Base-by-base conservation (phyloP, 495 filamentous ascomycete species). In the Hypoxylon perforatum region DNA sequence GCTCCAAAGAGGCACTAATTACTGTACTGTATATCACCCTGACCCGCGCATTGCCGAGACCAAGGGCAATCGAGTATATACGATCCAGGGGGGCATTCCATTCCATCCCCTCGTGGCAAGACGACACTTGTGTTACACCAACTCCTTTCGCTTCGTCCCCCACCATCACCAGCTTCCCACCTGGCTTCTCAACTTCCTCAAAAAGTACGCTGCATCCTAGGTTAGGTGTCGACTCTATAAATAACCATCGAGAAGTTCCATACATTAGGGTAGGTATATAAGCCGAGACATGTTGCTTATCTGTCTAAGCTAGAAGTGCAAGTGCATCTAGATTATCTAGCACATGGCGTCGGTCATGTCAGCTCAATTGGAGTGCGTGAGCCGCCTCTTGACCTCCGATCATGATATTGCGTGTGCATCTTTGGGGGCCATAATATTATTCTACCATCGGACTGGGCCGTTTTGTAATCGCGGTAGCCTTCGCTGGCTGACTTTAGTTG, bases 81-180 rank as follows among this genome's bases (percentile, higher is more conserved):
- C 19, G 17, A 46, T 9, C 12, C 15, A 48, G 18, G 22, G 23
- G 21, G 12, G n/a, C n/a, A n/a, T n/a, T n/a, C n/a, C n/a, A n/a
- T n/a, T n/a, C n/a, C 25, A 25, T 44, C 36, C 57, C 57, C 57
- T 61, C 58, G 50, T 47, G 50, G 50, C 49, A 61, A 18, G 56
- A 22, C 14, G 23, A 49, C 46, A 9, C 23, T 1, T n/a, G 15
- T 8, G 46, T 49, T 49, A 8, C 46, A 49, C 46, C n/a, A 18
- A 30, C 10, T 49, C 46, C 46, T 49, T 22, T 49, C 25, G n/a
- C 4, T 22, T 49, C 25, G n/a, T 7, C 33, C 18, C 19, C 2
- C 8, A 15, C 9, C 18, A 23, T 18, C 28, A 23, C 15, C 47
- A 36, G 14, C 19, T 50, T 35, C 47, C 25, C 30, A 6, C 45